Base-by-base conservation (phyloP, 2,329 filamentous ascomycete genomes). In the Arthrinium phaeospermum region DNA sequence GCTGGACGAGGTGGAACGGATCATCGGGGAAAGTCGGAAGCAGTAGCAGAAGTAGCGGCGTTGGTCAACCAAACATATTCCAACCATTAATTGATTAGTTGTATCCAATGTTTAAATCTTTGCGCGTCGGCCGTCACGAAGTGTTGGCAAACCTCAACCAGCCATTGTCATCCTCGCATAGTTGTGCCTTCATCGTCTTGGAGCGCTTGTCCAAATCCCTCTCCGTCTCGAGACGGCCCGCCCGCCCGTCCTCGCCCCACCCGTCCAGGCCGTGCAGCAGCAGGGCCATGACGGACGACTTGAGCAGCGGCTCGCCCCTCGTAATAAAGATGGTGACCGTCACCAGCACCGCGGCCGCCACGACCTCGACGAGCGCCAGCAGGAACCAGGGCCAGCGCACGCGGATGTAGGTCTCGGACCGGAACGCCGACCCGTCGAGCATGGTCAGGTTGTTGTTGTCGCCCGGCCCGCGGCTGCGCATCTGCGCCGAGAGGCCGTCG, bases 331-430 rank as follows among this genome's bases (percentile, higher is more conserved):
- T 74, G 12, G 73, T 69, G 4, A 72, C 67, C 3, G 53, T 44
- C 10, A 76, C 72, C 16, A 76, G 69, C 14, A 73, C 27, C 30
- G 74, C 47, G 0, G 73, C 64, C 19, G 76, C 49, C 0, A 72
- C 13, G 14, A 71, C 70, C 37, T 76, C 75, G 7, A 46, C 68
- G 12, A 76, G 68, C 24, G 75, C 74, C 7, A 77, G 53, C 22
- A 70, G 30, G 61, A 75, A 67, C 74, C 73, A 76, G 14, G 30
- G 68, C 72, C 74, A 74, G 22, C 71, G 71, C 8, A 75, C 73
- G 44, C 73, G 70, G 67, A 76, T 75, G 51, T 76, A 75, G n/a
- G 75, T 74, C 70, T 75, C 75, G 19, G 74, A 53, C 67, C 73
- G 72, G 45, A 73, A 73, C 10, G 74, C 74, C 3, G 16, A 22